Base-by-base conservation (phyloP, 1,139 yeast genomes). In the Candida frijolesensis region DNA sequence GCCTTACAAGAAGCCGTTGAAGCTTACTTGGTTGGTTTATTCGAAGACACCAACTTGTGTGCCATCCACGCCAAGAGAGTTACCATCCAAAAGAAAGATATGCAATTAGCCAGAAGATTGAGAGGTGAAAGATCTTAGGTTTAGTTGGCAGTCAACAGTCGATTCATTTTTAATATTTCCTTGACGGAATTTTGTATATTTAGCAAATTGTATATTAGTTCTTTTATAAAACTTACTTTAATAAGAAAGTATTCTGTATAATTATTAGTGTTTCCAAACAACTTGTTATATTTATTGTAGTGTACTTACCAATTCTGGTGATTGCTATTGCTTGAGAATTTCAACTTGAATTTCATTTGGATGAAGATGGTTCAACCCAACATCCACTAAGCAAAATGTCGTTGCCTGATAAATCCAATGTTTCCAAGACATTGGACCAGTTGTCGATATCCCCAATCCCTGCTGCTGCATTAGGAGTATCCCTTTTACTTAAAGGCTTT, bases 1-100 rank as follows among this genome's bases (percentile, higher is more conserved):
- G 98, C 97, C 68, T 83, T 92, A 67, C 98, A 92, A 81, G 98
- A 92, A 83, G 91, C 98, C 65, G 97, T 91, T 65, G 97, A 92
- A 84, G 97, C 97, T 64, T 92, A 92, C 86, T 84, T 92, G 69
- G 85, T 81, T 57, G 88, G 96, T 55, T 79, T 89, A 67, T 89
- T 89, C 64, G 96, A 92, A 83, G 98, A 91, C 81, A 92, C 97
- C 65, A 92, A 92, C 86, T 85, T 92, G 82, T 94, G 97, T 80
- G 97, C 98, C 66, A 90, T 94, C 69, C 98, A 92, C 83, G 98
- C 98, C 71, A 92, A 92, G 92, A 89, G 98, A 84, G 97, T 92
- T 70, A 92, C 98, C 63, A 92, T 92, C 78, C 97, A 92, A 83
- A 94, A 92, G 96, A 92, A 92, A 87, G 98, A 92, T 77, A 91